These are phyloP conservation scores for Spiromastix sp. DNA, from an alignment of 2,329 filamentous ascomycete species.

Conservation along the genomic window DNA sequence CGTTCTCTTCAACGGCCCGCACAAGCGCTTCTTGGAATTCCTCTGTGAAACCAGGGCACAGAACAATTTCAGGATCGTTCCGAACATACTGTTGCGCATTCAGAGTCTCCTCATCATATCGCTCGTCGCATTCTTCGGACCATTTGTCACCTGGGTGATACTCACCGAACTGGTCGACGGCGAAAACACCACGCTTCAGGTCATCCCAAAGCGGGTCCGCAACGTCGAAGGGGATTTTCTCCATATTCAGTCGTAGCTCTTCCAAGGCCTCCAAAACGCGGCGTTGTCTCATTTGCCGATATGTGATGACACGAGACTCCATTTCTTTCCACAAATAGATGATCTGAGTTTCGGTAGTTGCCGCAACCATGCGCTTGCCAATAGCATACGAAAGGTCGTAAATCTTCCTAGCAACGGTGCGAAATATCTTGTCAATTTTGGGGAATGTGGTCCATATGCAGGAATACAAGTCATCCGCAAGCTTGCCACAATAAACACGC, in stretches of 20 bases:
- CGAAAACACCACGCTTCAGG: constrained; percentile 23
- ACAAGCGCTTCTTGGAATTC: constrained; percentile 10
- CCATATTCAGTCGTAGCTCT: constrained; percentile 16
- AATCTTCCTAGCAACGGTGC: constrained; percentile 16
- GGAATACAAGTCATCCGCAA: constrained; percentile 9
- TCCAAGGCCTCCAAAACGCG: constrained; percentile 16
- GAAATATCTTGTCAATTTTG: constrained; percentile 19
- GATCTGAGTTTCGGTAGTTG: constrained; percentile 16
- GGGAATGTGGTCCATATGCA: constrained; percentile 10
- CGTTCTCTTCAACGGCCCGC: constrained; percentile 1
- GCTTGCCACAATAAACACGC: constrained; percentile 15
- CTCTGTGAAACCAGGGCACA: constrained; percentile 8
- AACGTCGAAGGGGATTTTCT: constrained; percentile 20
- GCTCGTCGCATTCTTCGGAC: constrained; percentile 16
- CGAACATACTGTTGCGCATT: constrained; percentile 6
- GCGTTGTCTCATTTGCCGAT: constrained; percentile 15
- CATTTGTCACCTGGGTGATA: constrained; percentile 21
- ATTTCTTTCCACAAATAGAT: constrained; percentile 15
- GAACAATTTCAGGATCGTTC: constrained; percentile 8
- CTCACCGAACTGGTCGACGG: constrained; percentile 19
- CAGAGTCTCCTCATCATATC: constrained; percentile 7
- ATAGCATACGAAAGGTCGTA: constrained; percentile 15
- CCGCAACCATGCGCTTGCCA: constrained; percentile 11
- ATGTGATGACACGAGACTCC: constrained; percentile 16
- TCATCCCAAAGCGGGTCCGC: constrained; percentile 19